Percentiles rank a stretch among this genome's conserved stretches.
These are phyloP conservation scores for Echeveria elegans DNA, from an alignment of 164 flowering plant genomes.

Conservation along the genomic window DNA sequence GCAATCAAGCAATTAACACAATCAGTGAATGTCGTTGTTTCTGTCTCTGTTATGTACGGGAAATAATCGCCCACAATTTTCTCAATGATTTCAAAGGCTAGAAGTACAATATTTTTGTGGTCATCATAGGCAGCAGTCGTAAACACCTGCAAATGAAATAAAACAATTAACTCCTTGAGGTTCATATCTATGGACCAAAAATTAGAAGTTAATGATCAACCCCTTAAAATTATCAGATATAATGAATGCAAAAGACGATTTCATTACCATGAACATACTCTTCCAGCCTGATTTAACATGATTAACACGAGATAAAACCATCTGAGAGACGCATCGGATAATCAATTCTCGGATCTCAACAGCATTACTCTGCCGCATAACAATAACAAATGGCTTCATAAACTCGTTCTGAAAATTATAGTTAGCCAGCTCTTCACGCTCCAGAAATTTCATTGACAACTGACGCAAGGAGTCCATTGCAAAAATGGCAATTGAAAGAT, in stretches of 20 bases:
- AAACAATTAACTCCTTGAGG: not conserved
- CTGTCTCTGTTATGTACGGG: constrained; percentile 97
- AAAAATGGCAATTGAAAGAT: constrained; percentile 94
- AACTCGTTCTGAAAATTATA: constrained; percentile 99
- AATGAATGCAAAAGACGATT: not conserved
- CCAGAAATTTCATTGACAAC: constrained; percentile 94
- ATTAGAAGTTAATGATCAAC: not conserved
- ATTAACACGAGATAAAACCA: constrained; percentile 96
- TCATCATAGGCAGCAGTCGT: constrained; percentile 97
- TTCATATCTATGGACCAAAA: not conserved
- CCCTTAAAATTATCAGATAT: not conserved
- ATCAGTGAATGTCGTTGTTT: constrained; percentile 83
- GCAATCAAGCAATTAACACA: constrained; percentile 93
- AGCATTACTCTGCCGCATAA: constrained; percentile 89
- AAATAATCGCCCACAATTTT: constrained; percentile 96
- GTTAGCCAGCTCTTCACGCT: constrained; percentile 95
- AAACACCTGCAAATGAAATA: constrained; percentile 51
- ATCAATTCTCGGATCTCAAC: constrained; percentile 90
- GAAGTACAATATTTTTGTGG: constrained; percentile 76
- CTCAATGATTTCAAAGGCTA: constrained; percentile 97
- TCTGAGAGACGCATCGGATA: constrained; percentile 96
- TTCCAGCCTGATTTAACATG: constrained; percentile 99
- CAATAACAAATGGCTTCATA: constrained; percentile 88
- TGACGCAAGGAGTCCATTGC: constrained; percentile 98
- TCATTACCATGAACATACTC: constrained; percentile 89